These are phyloP conservation scores for Cladophialophora exuberans DNA, from an alignment of 2,329 filamentous ascomycete genomes.

Conservation along the genomic window DNA sequence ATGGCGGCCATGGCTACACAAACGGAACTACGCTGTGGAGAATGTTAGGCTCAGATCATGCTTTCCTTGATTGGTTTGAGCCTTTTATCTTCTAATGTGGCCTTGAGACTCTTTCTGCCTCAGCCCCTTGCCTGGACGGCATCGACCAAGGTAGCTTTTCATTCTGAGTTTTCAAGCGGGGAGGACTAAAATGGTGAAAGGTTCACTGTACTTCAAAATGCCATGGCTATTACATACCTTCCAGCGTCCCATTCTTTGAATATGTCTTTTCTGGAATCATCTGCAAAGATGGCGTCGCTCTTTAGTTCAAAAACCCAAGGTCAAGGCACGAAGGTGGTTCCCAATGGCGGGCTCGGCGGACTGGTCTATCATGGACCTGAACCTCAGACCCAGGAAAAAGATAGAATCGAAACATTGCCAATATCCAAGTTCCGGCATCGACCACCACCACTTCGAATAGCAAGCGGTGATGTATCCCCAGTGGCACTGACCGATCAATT, in stretches of 20 bases:
- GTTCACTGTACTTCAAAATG: too few relatives aligned
- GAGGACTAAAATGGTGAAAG: too few relatives aligned
- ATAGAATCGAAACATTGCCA: background rate
- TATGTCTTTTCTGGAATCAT: background rate
- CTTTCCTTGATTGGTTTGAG: constrained; percentile 12
- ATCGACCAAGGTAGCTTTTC: background rate
- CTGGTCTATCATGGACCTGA: constrained; percentile 4
- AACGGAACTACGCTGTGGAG: constrained; percentile 6
- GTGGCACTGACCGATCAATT: constrained; percentile 1
- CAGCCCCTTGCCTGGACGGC: background rate
- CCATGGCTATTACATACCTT: too few relatives aligned
- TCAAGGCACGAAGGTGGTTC: constrained; percentile 7
- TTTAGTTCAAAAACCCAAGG: constrained; percentile 12
- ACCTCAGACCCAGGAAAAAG: background rate
- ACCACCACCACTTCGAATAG: constrained; percentile 21
- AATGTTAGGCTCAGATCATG: background rate
- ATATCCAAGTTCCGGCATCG: constrained; percentile 4
- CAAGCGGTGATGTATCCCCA: background rate
- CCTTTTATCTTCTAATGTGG: background rate
- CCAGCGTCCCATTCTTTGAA: background rate
- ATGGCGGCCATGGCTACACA: background rate
- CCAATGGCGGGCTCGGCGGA: constrained; percentile 26
- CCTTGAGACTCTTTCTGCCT: constrained; percentile 19
- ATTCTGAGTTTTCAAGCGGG: too few relatives aligned
- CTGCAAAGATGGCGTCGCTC: constrained; percentile 21